phyloP scores from a whole-genome alignment of 2,329 filamentous ascomycete genomes.

The Sporothrix phasma region DNA sequence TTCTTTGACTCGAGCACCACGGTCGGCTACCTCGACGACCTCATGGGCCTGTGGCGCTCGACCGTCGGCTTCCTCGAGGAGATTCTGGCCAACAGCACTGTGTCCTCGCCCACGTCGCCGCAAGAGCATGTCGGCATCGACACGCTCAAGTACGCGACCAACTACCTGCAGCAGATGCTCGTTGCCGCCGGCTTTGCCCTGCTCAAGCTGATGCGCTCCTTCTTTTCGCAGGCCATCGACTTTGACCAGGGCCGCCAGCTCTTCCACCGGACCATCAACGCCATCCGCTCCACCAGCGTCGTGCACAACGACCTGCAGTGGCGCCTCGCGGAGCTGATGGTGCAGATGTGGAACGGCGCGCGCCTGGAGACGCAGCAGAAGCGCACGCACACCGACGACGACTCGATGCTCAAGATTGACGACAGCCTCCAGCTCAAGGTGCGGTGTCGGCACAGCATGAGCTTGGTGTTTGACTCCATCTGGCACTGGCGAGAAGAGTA shows the following conservation, averaged over 20 bases:
- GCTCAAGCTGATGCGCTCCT: slow-evolving; percentile 67
- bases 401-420: slow-evolving; percentile 46
- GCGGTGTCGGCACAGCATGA: slow-evolving; percentile 77
- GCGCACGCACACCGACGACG: slow-evolving; percentile 39
- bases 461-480: slow-evolving; percentile 72
- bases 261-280: slow-evolving; percentile 60
- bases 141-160: slow-evolving; percentile 57
- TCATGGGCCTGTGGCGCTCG: slow-evolving; percentile 66
- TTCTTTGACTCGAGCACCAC: slow-evolving; percentile 72
- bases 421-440: slow-evolving; percentile 70
- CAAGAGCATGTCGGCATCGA: slow-evolving; percentile 39
- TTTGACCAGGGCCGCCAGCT: slow-evolving; percentile 55
- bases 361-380: slow-evolving; percentile 38
- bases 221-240: slow-evolving; percentile 64
- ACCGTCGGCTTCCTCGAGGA: slow-evolving; percentile 60
- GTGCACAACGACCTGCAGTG: slow-evolving; percentile 70
- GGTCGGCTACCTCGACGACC: slow-evolving; percentile 60
- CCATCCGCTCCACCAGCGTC: slow-evolving; percentile 63
- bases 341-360: slow-evolving; percentile 74
- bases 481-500: slow-evolving; percentile 80
- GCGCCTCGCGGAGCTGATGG: slow-evolving; percentile 73
- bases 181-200: slow-evolving; percentile 71
- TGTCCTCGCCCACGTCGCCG: slow-evolving; percentile 31
- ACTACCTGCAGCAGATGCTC: slow-evolving; percentile 77
- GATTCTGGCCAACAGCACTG: slow-evolving; percentile 45